Evolutionary conservation across 805 yeast species (phyloP).

Genomic region (Yamadazyma scolyti): DNA sequence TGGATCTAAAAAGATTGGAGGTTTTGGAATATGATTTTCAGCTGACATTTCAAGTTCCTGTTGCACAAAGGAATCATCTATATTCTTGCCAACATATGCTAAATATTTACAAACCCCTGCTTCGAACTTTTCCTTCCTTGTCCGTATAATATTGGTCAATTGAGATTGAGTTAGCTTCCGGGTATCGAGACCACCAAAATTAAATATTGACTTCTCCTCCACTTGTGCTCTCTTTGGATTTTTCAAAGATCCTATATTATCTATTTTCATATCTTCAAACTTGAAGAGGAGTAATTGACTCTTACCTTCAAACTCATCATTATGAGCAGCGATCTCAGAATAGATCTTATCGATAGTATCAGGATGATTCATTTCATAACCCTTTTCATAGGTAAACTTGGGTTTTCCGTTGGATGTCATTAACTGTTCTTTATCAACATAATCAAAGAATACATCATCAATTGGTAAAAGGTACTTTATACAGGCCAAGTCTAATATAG

Average conservation of each 20-base stretch:
- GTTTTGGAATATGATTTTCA: slow-evolving; percentile 5
- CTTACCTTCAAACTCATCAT: slow-evolving; percentile 30
- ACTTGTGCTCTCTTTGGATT: slow-evolving; percentile 9
- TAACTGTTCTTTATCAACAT: slow-evolving; percentile 74
- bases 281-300: slow-evolving; percentile 68
- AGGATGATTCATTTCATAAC: slow-evolving; percentile 30
- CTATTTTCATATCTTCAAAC: slow-evolving; percentile 65
- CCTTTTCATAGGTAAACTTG: slow-evolving; percentile 30
- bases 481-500: slow-evolving; percentile 57
- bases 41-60: slow-evolving; percentile 2
- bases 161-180: slow-evolving; percentile 48
- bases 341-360: slow-evolving; percentile 45
- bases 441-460: slow-evolving; percentile 63
- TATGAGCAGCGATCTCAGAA: slow-evolving; percentile 51
- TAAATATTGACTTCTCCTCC: slow-evolving; percentile 7
- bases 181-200: slow-evolving; percentile 11
- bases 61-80: slow-evolving; percentile 3
- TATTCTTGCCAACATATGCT: not conserved
- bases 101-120: slow-evolving; percentile 12
- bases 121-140: slow-evolving; percentile 52
- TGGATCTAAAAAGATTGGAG: slow-evolving; percentile 11
- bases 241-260: slow-evolving; percentile 38
- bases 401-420: slow-evolving; percentile 42
- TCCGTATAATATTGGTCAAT: slow-evolving; percentile 55
- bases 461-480: slow-evolving; percentile 61